A percentile compares a stretch with the other conserved stretches of the same genome.
Conservation (phyloP, 2,329 filamentous ascomycete species). For the Botryotinia globosa region DNA sequence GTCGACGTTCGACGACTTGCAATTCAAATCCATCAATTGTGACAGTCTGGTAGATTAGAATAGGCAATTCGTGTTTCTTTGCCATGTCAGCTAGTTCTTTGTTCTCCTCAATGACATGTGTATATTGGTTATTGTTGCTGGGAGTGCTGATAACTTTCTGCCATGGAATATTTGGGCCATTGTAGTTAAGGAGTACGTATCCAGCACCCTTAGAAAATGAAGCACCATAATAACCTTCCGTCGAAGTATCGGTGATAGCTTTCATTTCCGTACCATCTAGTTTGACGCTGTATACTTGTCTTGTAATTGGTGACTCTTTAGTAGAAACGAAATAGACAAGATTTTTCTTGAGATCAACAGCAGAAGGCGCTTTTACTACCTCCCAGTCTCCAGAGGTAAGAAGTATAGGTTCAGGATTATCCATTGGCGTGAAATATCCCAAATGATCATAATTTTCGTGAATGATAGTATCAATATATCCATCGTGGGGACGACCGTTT, state of each 20-base stretch:
- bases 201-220: constrained; percentile 82
- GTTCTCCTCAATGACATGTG: constrained; percentile 78
- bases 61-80: constrained; percentile 75
- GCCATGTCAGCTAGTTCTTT: constrained; percentile 64
- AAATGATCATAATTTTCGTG: constrained; percentile 85
- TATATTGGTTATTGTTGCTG: constrained; percentile 60
- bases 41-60: constrained; percentile 77
- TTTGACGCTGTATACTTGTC: constrained; percentile 87
- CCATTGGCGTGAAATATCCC: constrained; percentile 86
- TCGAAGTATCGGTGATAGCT: constrained; percentile 69
- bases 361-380: constrained; percentile 79
- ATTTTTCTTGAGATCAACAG: constrained; percentile 80
- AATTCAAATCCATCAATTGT: constrained; percentile 76
- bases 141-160: constrained; percentile 88
- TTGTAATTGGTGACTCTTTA: constrained; percentile 82
- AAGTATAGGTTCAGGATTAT: constrained; percentile 77
- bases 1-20: constrained; percentile 77
- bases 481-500: constrained; percentile 75
- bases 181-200: constrained; percentile 80
- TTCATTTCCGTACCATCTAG: constrained; percentile 73
- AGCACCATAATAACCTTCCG: constrained; percentile 74
- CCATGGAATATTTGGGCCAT: constrained; percentile 82
- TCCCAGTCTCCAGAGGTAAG: constrained; percentile 91
- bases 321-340: constrained; percentile 89
- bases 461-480: constrained; percentile 89